Base-by-base conservation (phyloP, 192 early-diverging fungal species). In the Backusella psychrophila region DNA sequence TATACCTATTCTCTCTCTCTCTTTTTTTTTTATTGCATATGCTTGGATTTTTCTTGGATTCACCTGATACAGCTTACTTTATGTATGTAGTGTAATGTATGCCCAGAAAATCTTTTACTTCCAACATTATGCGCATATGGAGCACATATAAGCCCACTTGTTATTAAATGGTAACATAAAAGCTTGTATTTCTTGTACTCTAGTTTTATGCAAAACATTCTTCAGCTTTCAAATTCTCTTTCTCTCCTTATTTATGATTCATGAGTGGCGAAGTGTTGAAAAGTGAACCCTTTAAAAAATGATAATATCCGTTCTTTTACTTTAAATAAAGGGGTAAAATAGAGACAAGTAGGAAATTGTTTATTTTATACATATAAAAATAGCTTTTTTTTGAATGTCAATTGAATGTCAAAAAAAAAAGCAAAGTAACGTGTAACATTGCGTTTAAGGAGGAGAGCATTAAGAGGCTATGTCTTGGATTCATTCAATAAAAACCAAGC, bases 31-130 rank as follows among this genome's bases (percentile, higher is more conserved):
- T 49, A 6, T 44, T 44, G 15, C 19, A 49, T 59, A 49, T 59
- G 53, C 53, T 59, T 59, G 11, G 56, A 59, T 59, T 59, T 59
- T 59, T 59, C 56, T 59, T 59, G 56, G 56, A 59, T 59, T 59
- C 56, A 26, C 56, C 56, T 59, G 56, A 59, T 59, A 59, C 56
- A 59, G 23, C 23, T 11, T 59, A 0, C 2, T 59, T 8, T 59
- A 26, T 59, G 21, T 29, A 63, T 29, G 21, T 63, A 63, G 26
- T 63, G 26, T 1, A 26, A 63, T 26, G 26, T 14, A 63, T 21
- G 56, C 56, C 56, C 23, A 63, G 56, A 14, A 63, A 26, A 63
- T 29, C 11, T 14, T 23, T 26, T 4, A 0, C 12, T 29, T 23
- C 4, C 11, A 2, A 14, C 56, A 59, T 5, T 29, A 63, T 63